phyloP scores from a whole-genome alignment of 139 green algal genomes.

The Volvox reticuliferus region DNA sequence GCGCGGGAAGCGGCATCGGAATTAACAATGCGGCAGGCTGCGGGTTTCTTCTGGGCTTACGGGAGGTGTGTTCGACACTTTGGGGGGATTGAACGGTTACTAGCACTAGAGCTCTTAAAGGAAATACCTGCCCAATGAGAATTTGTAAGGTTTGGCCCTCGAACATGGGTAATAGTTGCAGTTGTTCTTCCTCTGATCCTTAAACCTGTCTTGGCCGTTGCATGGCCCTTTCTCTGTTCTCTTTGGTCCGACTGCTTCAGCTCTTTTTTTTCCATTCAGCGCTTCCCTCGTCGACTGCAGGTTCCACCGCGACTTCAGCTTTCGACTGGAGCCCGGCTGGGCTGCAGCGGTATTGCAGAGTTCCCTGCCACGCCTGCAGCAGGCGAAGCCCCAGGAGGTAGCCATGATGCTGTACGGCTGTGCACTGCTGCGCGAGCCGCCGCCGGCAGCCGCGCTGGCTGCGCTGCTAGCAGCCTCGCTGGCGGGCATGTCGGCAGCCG shows the following conservation, averaged over 20 bases:
- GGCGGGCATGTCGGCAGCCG: constrained; percentile 12
- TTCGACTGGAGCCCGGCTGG: not conserved
- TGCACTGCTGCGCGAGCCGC: constrained; percentile 42
- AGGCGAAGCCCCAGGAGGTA: not conserved
- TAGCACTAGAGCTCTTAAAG: too few relatives aligned
- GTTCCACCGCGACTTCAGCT: constrained; percentile 29
- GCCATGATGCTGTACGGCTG: constrained; percentile 42
- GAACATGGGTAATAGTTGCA: too few relatives aligned
- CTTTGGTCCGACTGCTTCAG: not conserved
- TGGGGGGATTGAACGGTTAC: too few relatives aligned
- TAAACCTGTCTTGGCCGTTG: too few relatives aligned
- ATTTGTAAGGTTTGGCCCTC: too few relatives aligned
- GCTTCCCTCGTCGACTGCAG: not conserved
- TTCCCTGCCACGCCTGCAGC: not conserved
- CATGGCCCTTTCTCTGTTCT: not conserved
- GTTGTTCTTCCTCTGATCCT: too few relatives aligned
- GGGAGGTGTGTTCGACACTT: not conserved
- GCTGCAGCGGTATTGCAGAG: not conserved
- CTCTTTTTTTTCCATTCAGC: not conserved
- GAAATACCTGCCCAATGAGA: too few relatives aligned
- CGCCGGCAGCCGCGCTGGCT: not conserved
- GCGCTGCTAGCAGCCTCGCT: constrained; percentile 21
- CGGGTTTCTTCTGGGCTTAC: constrained; percentile 28
- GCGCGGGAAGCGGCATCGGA: not conserved
- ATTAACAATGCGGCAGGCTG: constrained; percentile 6